Percentiles rank a stretch among this genome's conserved stretches.
Conservation (phyloP, 345 rosid species). For the Microthlaspi erraticum region DNA sequence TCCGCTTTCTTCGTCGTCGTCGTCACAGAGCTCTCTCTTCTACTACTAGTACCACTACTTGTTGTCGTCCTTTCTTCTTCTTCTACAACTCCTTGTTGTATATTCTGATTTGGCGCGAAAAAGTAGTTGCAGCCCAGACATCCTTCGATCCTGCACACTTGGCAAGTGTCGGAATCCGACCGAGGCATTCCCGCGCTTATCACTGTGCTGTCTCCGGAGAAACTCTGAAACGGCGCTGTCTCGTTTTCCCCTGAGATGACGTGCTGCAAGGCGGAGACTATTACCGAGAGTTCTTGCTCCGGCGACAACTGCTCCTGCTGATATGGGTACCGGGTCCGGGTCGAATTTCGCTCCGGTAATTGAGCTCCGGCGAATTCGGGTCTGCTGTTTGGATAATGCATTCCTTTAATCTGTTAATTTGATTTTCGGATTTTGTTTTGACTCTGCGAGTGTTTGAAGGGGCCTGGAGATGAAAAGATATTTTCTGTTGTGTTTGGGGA, state of each 20-base stretch:
- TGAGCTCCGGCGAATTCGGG: conserved; percentile 35
- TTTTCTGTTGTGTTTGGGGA: conserved; percentile 28
- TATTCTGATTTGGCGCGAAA: conserved; percentile 55
- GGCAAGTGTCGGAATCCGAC: conserved; percentile 61
- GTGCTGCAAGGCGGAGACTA: conserved; percentile 59
- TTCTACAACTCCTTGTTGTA: not conserved
- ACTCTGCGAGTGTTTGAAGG: conserved; percentile 19
- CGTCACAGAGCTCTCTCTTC: conserved; percentile 15
- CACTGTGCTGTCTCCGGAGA: conserved; percentile 36
- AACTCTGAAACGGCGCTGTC: conserved; percentile 2
- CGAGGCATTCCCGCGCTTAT: conserved; percentile 47
- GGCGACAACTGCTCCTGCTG: conserved; percentile 48
- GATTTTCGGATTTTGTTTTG: not conserved
- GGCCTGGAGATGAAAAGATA: conserved; percentile 11
- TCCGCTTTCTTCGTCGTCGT: conserved; percentile 19
- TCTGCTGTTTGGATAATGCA: conserved; percentile 50
- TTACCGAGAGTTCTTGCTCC: conserved; percentile 68
- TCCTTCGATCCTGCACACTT: conserved; percentile 61
- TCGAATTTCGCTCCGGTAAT: not conserved
- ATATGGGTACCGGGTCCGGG: conserved; percentile 22
- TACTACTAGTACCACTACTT: not conserved
- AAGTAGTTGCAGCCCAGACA: conserved; percentile 83
- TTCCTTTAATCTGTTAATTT: conserved; percentile 4
- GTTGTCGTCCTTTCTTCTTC: not conserved
- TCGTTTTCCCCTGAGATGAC: conserved; percentile 40